Base-by-base conservation (phyloP, 2,329 filamentous ascomycete genomes). In the Xylariomycetidae sp. region DNA sequence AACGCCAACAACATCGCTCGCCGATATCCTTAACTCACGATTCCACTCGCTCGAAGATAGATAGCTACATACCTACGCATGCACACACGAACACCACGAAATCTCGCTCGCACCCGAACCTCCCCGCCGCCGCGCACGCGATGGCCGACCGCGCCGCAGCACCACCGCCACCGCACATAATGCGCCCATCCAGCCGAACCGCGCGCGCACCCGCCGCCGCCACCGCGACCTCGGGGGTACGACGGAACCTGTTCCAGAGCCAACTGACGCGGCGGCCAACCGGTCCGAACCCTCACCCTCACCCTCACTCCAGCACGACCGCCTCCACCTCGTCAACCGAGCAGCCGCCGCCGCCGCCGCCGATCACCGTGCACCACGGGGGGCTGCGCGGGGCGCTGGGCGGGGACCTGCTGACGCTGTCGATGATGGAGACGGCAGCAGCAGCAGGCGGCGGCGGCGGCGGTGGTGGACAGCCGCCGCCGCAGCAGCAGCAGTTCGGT, bases 181-280 rank as follows among this genome's bases (percentile, higher is more conserved):
- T 13, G 24, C 24, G 12, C 24, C 24, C 7, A 6, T 12, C 24
- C 6, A 6, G 6, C 6, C 24, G 12, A 14, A 25, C 12, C 24
- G 24, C 24, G 24, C 24, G 6, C 24, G 12, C 24, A 7, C n/a
- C 6, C 24, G 24, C 24, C 24, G 12, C 7, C n/a, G 12, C 12
- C 24, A 25, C 12, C 24, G 24, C 24, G 24, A 7, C n/a, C 24
- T 13, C 29, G 40, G 47, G 14, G 38, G 37, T 72, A 22, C 68
- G 70, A 14, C 63, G 69, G 39, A 78, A 77, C 56, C 65, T 79
- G 34, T 78, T 80, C 57, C 74, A 76, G 50, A 67, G 64, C 56
- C 68, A 77, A 40, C 64, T 78, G 36, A 73, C 69, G 31, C 67
- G 74, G 20, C 70, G 74, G 17, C 70, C 73, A n/a, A 72, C 74